A percentile compares a stretch with the other conserved stretches of the same genome.
These are phyloP conservation scores for Boletus insuetus DNA, from an alignment of 768 basidiomycete species.

Conservation along the genomic window DNA sequence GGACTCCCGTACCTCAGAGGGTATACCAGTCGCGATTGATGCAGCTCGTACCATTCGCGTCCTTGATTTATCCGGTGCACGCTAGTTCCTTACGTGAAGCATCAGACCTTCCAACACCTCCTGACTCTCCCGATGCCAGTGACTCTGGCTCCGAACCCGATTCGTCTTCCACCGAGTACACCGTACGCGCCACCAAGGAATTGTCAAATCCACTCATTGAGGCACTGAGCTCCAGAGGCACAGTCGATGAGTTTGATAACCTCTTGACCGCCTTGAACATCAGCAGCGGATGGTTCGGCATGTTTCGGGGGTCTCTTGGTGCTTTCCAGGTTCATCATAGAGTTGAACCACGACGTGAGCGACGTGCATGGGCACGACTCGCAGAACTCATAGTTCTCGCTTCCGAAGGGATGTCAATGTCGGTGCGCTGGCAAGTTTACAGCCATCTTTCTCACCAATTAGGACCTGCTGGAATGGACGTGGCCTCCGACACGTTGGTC, in stretches of 20 bases:
- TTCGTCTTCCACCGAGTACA: constrained; percentile 30
- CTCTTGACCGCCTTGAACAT: constrained; percentile 42
- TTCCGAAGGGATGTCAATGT: constrained; percentile 20
- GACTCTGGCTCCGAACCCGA: constrained; percentile 28
- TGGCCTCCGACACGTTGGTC: constrained; percentile 35
- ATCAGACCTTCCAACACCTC: constrained; percentile 28
- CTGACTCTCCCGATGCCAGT: constrained; percentile 23
- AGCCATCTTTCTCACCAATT: constrained; percentile 41
- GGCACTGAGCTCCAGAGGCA: constrained; percentile 37
- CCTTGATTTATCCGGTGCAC: constrained; percentile 6
- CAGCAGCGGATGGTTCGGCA: constrained; percentile 34
- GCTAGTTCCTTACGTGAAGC: not conserved
- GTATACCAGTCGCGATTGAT: constrained; percentile 22
- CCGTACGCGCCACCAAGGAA: constrained; percentile 19
- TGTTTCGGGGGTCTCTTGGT: constrained; percentile 31
- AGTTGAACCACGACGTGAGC: constrained; percentile 35
- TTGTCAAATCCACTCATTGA: constrained; percentile 16
- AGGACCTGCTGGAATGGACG: not conserved
- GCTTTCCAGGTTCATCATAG: not conserved
- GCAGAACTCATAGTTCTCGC: constrained; percentile 46
- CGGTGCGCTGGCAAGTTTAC: constrained; percentile 53
- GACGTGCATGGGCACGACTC: constrained; percentile 49
- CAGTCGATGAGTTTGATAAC: constrained; percentile 36
- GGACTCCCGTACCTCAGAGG: constrained; percentile 36
- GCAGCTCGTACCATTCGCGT: constrained; percentile 27